phyloP scores from a whole-genome alignment of 768 basidiomycete genomes.

The Calocybe gangraenosa region DNA sequence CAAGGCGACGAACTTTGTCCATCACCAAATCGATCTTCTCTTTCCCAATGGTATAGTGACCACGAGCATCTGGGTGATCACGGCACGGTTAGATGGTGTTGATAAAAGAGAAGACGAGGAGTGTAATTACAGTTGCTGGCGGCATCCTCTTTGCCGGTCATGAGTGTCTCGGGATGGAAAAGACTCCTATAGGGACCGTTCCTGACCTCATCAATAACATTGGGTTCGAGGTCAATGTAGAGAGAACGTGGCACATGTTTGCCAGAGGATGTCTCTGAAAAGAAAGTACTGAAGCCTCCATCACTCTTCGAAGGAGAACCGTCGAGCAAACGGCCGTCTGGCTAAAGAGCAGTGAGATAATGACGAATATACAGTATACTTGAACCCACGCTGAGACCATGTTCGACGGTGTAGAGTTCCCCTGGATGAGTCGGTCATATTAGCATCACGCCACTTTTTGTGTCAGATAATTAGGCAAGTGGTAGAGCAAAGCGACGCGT shows the following conservation, averaged over 20 bases:
- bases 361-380: constrained; percentile 1
- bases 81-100: constrained; percentile 5
- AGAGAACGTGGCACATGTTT: constrained; percentile 97
- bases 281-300: constrained; percentile 95
- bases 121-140: constrained; percentile 91
- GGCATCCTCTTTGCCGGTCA: constrained; percentile 98
- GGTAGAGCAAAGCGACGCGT: constrained; percentile 14
- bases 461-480: not conserved
- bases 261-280: constrained; percentile 90
- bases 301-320: constrained; percentile 67
- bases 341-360: constrained; percentile 42
- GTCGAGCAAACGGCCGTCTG: constrained; percentile 84
- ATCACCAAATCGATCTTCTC: constrained; percentile 95
- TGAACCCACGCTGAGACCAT: constrained; percentile 83
- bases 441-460: constrained; percentile 20
- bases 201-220: constrained; percentile 94
- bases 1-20: constrained; percentile 91
- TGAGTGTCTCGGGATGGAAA: constrained; percentile 96
- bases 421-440: constrained; percentile 46
- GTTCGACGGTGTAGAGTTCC: constrained; percentile 98
- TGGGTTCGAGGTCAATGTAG: constrained; percentile 94
- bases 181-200: constrained; percentile 87
- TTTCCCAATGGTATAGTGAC: constrained; percentile 98
- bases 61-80: constrained; percentile 77
- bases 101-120: constrained; percentile 16